Evolutionary conservation across 176 grass and related monocot genomes (phyloP).

Genomic region (Musa acuminata): DNA sequence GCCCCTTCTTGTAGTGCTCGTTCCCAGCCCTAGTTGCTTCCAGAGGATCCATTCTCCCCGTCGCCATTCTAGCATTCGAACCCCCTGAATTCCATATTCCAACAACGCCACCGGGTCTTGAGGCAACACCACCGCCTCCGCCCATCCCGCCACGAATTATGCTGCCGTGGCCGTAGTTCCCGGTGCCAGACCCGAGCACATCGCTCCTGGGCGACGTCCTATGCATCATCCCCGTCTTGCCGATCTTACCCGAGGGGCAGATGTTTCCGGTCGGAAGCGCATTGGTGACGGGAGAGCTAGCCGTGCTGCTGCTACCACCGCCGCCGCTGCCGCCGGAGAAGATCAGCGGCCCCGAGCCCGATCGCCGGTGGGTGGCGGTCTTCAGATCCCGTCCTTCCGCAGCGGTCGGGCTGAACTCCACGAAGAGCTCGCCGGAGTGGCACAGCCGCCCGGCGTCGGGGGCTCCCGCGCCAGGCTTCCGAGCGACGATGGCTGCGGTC

Average conservation of each 20-base stretch:
- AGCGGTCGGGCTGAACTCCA: background rate
- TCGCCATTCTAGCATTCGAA: background rate
- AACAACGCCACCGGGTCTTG: background rate
- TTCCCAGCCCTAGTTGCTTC: slow-evolving; percentile 11
- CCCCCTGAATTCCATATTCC: background rate
- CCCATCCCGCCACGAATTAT: background rate
- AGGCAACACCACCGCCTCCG: background rate
- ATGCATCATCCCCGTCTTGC: slow-evolving; percentile 1
- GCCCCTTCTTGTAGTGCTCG: slow-evolving; percentile 10
- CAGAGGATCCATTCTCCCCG: slow-evolving; percentile 1
- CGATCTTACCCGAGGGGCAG: slow-evolving; percentile 9
- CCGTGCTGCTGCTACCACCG: background rate
- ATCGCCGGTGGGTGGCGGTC: slow-evolving; percentile 1
- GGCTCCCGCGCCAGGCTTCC: background rate
- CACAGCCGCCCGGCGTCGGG: background rate
- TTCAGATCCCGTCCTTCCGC: background rate
- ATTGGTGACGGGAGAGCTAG: slow-evolving; percentile 10
- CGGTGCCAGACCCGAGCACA: slow-evolving; percentile 5
- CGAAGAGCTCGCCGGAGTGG: slow-evolving; percentile 3
- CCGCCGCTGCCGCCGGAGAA: background rate
- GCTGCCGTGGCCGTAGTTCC: slow-evolving; percentile 9
- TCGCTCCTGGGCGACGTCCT: background rate
- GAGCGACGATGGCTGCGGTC: background rate
- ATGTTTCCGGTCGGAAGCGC: slow-evolving; percentile 10
- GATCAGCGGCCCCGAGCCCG: slow-evolving; percentile 2